These are phyloP conservation scores for Pyrenula aspistea DNA, from an alignment of 495 filamentous ascomycete species.

Conservation along the genomic window DNA sequence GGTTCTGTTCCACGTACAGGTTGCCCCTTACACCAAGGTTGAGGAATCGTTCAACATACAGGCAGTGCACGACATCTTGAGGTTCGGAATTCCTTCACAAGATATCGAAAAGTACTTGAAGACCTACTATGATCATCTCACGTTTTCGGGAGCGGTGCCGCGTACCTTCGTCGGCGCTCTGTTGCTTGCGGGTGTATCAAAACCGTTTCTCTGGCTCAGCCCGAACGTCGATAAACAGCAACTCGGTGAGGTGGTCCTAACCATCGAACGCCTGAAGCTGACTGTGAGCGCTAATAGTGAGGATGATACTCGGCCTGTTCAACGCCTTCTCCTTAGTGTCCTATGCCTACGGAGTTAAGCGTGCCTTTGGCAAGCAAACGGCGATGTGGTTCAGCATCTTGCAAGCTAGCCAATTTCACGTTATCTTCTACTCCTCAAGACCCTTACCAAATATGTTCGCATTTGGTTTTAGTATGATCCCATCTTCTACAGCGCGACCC, in stretches of 20 bases:
- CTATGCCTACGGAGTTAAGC: slow-evolving; percentile 51
- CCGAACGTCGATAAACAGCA: slow-evolving; percentile 36
- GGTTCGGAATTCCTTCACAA: slow-evolving; percentile 57
- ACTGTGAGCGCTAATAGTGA: slow-evolving; percentile 38
- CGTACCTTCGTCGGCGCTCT: slow-evolving; percentile 78
- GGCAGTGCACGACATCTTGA: slow-evolving; percentile 80
- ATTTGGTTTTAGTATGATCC: slow-evolving; percentile 59
- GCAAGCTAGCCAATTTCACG: slow-evolving; percentile 81
- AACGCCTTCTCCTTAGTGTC: slow-evolving; percentile 57
- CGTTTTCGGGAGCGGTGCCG: slow-evolving; percentile 83
- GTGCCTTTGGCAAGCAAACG: slow-evolving; percentile 54
- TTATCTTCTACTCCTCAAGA: slow-evolving; percentile 86
- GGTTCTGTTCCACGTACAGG: slow-evolving; percentile 62
- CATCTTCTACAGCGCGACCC: neutral
- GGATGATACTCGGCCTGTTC: slow-evolving; percentile 65
- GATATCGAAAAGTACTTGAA: slow-evolving; percentile 32
- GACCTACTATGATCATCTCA: slow-evolving; percentile 74
- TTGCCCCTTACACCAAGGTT: slow-evolving; percentile 92
- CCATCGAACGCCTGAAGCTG: slow-evolving; percentile 23
- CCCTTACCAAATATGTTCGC: slow-evolving; percentile 96
- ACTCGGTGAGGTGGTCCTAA: slow-evolving; percentile 24
- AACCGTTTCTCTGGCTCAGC: slow-evolving; percentile 41
- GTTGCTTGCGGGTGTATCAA: slow-evolving; percentile 54
- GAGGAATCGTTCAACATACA: slow-evolving; percentile 99
- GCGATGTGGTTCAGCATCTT: slow-evolving; percentile 76